Percentiles rank a stretch among this genome's conserved stretches.
Evolutionary conservation across 2,329 filamentous ascomycete species (phyloP).

Genomic region (Penicillium verrucosum): DNA sequence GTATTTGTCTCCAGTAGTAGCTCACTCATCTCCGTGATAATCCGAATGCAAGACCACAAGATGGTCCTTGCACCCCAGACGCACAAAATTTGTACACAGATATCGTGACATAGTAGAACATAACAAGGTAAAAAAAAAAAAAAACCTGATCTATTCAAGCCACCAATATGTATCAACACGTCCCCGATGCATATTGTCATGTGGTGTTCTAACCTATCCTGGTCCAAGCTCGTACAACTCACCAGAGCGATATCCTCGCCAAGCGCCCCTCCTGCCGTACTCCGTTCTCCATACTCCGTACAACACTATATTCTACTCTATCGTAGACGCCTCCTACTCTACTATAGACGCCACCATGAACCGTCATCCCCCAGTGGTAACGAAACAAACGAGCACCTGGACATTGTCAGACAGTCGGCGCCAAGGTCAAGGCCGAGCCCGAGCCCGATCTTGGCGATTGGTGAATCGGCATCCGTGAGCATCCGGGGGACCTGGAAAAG

Average conservation of each 20-base stretch:
- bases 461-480: constrained; percentile 17
- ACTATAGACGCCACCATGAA: not conserved
- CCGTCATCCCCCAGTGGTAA: not conserved
- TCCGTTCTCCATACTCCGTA: not conserved
- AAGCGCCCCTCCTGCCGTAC: not conserved
- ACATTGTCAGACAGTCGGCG: not conserved
- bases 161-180: not conserved
- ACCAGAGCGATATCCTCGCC: not conserved
- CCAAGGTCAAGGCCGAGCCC: constrained; percentile 1
- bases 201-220: not conserved
- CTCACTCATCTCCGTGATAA: not conserved
- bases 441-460: constrained; percentile 9
- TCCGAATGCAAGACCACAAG: not conserved
- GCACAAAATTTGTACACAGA: not conserved
- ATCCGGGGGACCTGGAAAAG: constrained; percentile 11
- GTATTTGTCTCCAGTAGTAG: not conserved
- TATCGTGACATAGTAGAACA: not conserved
- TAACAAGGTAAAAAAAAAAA: not conserved
- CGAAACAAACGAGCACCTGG: not conserved
- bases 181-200: not conserved
- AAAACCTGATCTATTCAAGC: not conserved
- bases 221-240: not conserved
- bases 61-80: not conserved
- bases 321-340: not conserved
- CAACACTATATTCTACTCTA: not conserved